phyloP scores from a whole-genome alignment of 352 stramenopile genomes.

The Pythium myriotylum region DNA sequence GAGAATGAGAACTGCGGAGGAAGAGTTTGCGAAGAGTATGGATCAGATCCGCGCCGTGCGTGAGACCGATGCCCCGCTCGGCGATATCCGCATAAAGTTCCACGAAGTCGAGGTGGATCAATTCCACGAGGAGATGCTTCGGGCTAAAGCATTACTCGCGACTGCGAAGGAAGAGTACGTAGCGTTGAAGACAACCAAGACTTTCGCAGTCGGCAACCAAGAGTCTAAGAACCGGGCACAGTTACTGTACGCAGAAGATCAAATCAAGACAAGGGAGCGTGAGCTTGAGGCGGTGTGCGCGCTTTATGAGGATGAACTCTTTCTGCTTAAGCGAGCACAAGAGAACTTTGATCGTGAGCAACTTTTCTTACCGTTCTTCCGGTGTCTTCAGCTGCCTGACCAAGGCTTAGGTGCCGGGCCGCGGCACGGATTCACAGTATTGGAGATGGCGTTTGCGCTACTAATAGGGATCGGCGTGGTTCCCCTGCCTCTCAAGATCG shows the following conservation, averaged over 20 bases:
- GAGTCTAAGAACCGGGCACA: constrained; percentile 67
- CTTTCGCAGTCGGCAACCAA: constrained; percentile 34
- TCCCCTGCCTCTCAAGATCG: constrained; percentile 61
- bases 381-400: constrained; percentile 33
- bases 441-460: constrained; percentile 51
- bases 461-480: constrained; percentile 56
- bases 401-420: background rate
- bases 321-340: constrained; percentile 67
- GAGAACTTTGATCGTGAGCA: constrained; percentile 57
- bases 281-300: constrained; percentile 52
- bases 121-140: constrained; percentile 49
- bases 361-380: constrained; percentile 69
- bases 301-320: constrained; percentile 73
- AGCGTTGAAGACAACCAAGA: constrained; percentile 53
- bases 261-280: constrained; percentile 66
- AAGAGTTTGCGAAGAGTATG: constrained; percentile 39
- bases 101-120: constrained; percentile 59
- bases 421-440: constrained; percentile 26
- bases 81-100: constrained; percentile 56
- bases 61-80: constrained; percentile 46
- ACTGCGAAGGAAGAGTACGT: constrained; percentile 72
- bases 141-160: constrained; percentile 44
- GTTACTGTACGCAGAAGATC: constrained; percentile 71
- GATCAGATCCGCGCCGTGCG: constrained; percentile 43
- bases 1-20: constrained; percentile 44